Evolutionary conservation across 192 early-diverging fungal species (phyloP).

Genomic region (Rhizophagus prolifer): DNA sequence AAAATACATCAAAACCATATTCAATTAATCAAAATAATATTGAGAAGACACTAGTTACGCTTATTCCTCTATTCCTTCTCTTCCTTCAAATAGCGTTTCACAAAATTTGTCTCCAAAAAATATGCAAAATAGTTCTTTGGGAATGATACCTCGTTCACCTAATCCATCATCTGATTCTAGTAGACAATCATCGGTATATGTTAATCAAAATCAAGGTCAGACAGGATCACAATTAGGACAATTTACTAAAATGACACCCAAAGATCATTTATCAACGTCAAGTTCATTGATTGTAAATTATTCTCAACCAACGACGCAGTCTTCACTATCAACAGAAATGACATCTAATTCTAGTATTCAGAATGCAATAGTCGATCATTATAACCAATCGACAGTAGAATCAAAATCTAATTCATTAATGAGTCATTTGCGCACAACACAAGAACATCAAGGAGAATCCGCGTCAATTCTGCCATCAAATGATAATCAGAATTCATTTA

Average conservation of each 20-base stretch:
- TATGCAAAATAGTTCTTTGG: conserved; percentile 7
- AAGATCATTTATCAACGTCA: conserved; percentile 9
- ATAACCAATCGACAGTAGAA: background rate
- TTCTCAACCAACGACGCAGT: conserved; percentile 10
- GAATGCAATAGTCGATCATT: background rate
- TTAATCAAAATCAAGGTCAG: background rate
- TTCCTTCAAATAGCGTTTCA: conserved; percentile 2
- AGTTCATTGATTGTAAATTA: conserved; percentile 15
- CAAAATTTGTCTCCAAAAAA: conserved; percentile 26
- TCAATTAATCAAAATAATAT: conserved; percentile 25
- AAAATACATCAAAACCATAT: conserved; percentile 18
- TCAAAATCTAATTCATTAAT: conserved; percentile 1
- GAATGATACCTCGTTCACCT: conserved; percentile 1
- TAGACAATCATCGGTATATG: background rate
- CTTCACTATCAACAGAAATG: conserved; percentile 7
- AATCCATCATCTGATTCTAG: background rate
- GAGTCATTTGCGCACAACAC: background rate
- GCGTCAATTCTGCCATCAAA: background rate
- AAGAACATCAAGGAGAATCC: background rate
- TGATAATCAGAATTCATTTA: background rate
- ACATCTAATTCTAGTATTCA: background rate
- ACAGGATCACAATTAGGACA: background rate
- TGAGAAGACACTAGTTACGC: background rate
- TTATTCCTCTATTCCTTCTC: background rate
- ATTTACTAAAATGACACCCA: conserved; percentile 1